Evolutionary conservation across 2,329 filamentous ascomycete species (phyloP).

Genomic region (Xylariaceae sp.): DNA sequence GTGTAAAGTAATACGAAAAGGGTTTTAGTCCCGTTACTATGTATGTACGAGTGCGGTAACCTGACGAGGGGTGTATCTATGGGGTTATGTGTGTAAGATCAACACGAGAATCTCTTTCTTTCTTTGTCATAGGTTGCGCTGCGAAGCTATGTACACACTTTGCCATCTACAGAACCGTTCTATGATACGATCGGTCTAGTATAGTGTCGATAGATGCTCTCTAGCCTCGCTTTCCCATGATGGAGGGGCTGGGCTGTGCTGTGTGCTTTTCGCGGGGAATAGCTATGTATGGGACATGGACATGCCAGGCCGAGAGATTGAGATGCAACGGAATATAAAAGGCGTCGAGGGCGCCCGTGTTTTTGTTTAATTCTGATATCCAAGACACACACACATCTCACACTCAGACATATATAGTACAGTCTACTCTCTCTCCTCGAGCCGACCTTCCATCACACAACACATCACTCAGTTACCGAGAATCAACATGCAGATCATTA

Average conservation of each 20-base stretch:
- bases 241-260: not conserved
- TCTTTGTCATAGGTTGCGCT: not conserved
- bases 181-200: too few relatives aligned
- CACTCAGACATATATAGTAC: not conserved
- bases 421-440: not conserved
- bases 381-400: not conserved
- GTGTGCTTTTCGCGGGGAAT: not conserved
- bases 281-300: not conserved
- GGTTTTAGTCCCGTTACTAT: not conserved
- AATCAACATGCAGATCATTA: slow-evolving; percentile 31
- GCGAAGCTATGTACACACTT: too few relatives aligned
- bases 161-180: too few relatives aligned
- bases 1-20: not conserved
- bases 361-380: not conserved
- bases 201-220: too few relatives aligned
- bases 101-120: not conserved
- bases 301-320: not conserved
- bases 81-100: not conserved
- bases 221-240: not conserved
- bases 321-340: slow-evolving; percentile 1
- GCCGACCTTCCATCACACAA: not conserved
- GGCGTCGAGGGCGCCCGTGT: not conserved
- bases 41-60: too few relatives aligned
- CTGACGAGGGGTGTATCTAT: not conserved
- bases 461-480: not conserved